Evolutionary conservation across 495 filamentous ascomycete genomes (phyloP).

Genomic region (Hypoxylon rickii): DNA sequence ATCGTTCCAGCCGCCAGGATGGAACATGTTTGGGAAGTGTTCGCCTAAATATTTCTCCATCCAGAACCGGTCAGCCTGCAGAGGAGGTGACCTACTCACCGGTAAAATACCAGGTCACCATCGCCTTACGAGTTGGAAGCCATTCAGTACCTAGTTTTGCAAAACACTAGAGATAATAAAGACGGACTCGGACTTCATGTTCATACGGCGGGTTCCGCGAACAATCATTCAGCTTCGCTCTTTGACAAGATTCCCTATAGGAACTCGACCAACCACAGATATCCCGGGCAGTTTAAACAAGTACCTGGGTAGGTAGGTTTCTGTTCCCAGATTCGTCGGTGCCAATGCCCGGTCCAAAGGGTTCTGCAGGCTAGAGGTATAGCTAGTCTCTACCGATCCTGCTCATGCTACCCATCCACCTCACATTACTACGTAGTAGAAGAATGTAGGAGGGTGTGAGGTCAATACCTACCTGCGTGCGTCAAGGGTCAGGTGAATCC

Average conservation of each 20-base stretch:
- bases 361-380: slow-evolving; percentile 12
- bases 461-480: slow-evolving; percentile 28
- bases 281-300: too few species aligned
- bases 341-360: slow-evolving; percentile 26
- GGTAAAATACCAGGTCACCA: slow-evolving; percentile 8
- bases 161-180: too few species aligned
- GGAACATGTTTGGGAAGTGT: slow-evolving; percentile 6
- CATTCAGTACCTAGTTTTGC: background rate
- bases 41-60: slow-evolving; percentile 12
- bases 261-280: too few species aligned
- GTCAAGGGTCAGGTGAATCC: slow-evolving; percentile 28
- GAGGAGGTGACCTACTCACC: slow-evolving; percentile 17
- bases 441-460: slow-evolving; percentile 25
- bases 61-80: slow-evolving; percentile 13
- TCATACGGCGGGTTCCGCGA: background rate
- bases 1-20: background rate
- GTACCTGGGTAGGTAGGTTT: background rate
- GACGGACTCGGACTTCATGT: background rate
- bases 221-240: slow-evolving; percentile 5
- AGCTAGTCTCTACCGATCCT: slow-evolving; percentile 4
- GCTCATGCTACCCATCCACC: slow-evolving; percentile 23
- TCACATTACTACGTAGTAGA: slow-evolving; percentile 21
- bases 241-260: too few species aligned
- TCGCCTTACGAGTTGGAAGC: background rate
- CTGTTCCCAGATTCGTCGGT: background rate